Conservation (phyloP, 2,329 filamentous ascomycete genomes). For the Fusarium falciforme region DNA sequence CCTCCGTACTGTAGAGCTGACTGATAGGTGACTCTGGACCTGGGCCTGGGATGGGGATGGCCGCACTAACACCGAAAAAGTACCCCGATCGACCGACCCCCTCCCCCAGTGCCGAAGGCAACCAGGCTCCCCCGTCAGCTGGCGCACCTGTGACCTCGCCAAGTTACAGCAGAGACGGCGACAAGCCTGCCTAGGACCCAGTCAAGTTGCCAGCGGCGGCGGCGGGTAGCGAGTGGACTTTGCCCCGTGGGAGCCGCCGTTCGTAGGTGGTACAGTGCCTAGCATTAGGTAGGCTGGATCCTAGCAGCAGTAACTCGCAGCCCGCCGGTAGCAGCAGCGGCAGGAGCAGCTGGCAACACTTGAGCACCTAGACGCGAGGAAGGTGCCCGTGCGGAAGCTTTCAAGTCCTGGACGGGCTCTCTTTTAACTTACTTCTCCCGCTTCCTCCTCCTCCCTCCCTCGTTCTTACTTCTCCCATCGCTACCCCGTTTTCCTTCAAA, state of each 20-base stretch:
- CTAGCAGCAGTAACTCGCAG: slow-evolving; percentile 19
- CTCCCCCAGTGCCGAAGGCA: slow-evolving; percentile 39
- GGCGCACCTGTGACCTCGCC: slow-evolving; percentile 33
- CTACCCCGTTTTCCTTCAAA: slow-evolving; percentile 21
- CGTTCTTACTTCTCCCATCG: slow-evolving; percentile 27
- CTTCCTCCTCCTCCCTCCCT: slow-evolving; percentile 26
- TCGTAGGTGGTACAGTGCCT: neutral
- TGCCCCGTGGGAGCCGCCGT: slow-evolving; percentile 6
- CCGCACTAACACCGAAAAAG: slow-evolving; percentile 35
- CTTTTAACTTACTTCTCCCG: slow-evolving; percentile 33
- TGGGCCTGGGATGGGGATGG: neutral
- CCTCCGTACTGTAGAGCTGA: slow-evolving; percentile 9
- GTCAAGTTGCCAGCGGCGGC: neutral
- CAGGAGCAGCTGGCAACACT: neutral
- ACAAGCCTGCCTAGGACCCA: neutral
- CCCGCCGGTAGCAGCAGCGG: neutral
- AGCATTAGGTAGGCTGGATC: neutral
- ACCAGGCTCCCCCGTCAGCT: slow-evolving; percentile 41
- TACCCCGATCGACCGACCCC: slow-evolving; percentile 36
- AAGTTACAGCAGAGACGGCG: slow-evolving; percentile 16
- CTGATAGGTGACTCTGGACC: slow-evolving; percentile 21
- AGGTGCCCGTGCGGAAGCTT: slow-evolving; percentile 26
- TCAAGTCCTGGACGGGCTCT: slow-evolving; percentile 3
- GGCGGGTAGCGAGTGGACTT: slow-evolving; percentile 20
- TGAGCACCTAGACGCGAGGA: neutral